These are phyloP conservation scores for Malassezia caprae DNA, from an alignment of 1,284 basidiomycete species.

Conservation along the genomic window DNA sequence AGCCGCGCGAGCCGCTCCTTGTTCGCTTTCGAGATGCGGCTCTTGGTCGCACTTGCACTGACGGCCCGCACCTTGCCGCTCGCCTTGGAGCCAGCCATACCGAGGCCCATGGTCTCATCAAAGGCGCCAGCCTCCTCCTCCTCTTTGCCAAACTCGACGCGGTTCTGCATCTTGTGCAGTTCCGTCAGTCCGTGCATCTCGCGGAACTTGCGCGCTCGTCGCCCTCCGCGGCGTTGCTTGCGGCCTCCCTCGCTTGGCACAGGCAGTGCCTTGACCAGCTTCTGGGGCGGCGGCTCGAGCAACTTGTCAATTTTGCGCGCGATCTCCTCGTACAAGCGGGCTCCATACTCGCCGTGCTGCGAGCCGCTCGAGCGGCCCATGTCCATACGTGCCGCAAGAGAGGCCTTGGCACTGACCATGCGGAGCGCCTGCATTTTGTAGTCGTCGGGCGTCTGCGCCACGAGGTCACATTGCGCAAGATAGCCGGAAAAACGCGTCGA, in stretches of 20 bases:
- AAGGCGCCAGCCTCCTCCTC: conserved; percentile 93
- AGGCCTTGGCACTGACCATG: conserved; percentile 82
- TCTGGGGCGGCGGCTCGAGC: conserved; percentile 83
- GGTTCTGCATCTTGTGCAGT: conserved; percentile 88
- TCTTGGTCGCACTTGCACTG: conserved; percentile 73
- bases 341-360: conserved; percentile 71
- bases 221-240: conserved; percentile 70
- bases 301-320: conserved; percentile 83
- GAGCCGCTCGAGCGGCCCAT: conserved; percentile 58
- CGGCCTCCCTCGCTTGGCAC: conserved; percentile 90
- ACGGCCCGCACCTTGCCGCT: conserved; percentile 80
- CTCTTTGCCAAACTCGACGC: conserved; percentile 87
- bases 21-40: conserved; percentile 92
- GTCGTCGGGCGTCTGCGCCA: conserved; percentile 75
- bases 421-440: conserved; percentile 84
- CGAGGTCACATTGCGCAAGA: conserved; percentile 81
- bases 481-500: conserved; percentile 77
- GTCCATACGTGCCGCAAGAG: conserved; percentile 85
- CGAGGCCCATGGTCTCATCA: conserved; percentile 89
- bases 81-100: conserved; percentile 73
- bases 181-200: conserved; percentile 95
- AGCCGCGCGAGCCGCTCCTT: conserved; percentile 60
- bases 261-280: conserved; percentile 88
- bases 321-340: conserved; percentile 68
- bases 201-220: conserved; percentile 87